Conservation (phyloP, 495 filamentous ascomycete species). For the Pyrenula aspistea region DNA sequence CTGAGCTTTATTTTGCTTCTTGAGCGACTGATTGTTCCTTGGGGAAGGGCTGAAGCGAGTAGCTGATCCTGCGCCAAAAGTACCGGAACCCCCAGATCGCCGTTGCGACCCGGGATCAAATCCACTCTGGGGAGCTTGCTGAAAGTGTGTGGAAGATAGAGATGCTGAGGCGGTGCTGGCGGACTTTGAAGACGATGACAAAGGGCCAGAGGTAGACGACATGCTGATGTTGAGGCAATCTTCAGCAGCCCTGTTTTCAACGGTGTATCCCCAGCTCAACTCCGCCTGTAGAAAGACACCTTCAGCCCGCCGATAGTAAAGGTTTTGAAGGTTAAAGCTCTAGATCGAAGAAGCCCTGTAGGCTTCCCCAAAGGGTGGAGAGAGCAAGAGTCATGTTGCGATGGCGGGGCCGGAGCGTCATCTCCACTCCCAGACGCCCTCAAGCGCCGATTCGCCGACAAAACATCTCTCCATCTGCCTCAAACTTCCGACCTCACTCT, state of each 20-base stretch:
- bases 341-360: neutral
- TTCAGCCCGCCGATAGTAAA: neutral
- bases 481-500: neutral
- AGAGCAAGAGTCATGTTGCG: neutral
- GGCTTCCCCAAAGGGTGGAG: neutral
- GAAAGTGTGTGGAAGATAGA: conserved; percentile 24
- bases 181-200: conserved; percentile 30
- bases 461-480: neutral
- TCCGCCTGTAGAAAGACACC: too few relatives aligned
- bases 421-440: neutral
- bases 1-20: conserved; percentile 61
- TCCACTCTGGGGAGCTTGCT: conserved; percentile 15
- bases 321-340: neutral
- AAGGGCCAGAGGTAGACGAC: conserved; percentile 36
- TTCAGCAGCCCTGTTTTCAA: neutral
- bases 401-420: neutral
- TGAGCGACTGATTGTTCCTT: conserved; percentile 61
- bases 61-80: conserved; percentile 46
- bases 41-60: conserved; percentile 37
- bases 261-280: too few relatives aligned
- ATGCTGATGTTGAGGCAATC: conserved; percentile 12
- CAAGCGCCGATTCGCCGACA: neutral
- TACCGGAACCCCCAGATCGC: conserved; percentile 50
- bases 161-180: conserved; percentile 27
- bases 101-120: conserved; percentile 45